phyloP scores from a whole-genome alignment of 108 stramenopile genomes.

The Skeletonema grethae region DNA sequence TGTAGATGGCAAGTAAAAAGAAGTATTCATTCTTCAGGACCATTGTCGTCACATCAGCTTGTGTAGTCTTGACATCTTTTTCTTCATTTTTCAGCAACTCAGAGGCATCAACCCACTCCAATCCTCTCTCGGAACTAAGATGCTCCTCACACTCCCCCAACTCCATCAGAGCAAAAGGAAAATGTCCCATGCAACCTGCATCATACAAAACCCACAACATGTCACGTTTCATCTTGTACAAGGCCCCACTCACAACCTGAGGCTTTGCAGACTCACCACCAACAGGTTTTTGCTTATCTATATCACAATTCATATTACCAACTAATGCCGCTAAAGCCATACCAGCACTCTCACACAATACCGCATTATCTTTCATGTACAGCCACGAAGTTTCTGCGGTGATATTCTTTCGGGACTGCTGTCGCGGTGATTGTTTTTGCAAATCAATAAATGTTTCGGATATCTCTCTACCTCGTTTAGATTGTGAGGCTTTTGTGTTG shows the following conservation, averaged over 20 bases:
- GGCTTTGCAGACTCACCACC: slow-evolving; percentile 7
- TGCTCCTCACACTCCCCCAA: slow-evolving; percentile 72
- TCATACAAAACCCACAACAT: slow-evolving; percentile 66
- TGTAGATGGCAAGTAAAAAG: slow-evolving; percentile 49
- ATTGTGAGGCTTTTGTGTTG: slow-evolving; percentile 47
- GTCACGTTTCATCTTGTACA: slow-evolving; percentile 61
- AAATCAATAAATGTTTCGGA: slow-evolving; percentile 44
- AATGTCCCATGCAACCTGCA: slow-evolving; percentile 30
- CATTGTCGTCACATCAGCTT: background rate
- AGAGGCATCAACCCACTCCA: slow-evolving; percentile 46
- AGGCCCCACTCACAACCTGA: slow-evolving; percentile 41
- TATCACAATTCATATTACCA: slow-evolving; percentile 65
- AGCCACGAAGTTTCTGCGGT: slow-evolving; percentile 64
- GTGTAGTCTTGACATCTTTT: background rate
- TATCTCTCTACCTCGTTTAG: slow-evolving; percentile 59
- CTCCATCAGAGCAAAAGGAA: slow-evolving; percentile 64
- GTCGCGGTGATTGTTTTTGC: background rate
- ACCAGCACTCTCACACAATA: slow-evolving; percentile 43
- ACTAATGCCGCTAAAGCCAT: slow-evolving; percentile 60
- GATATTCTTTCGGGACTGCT: slow-evolving; percentile 17
- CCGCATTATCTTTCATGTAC: slow-evolving; percentile 64
- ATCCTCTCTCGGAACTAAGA: slow-evolving; percentile 41
- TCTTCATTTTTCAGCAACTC: slow-evolving; percentile 6
- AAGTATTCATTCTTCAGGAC: slow-evolving; percentile 53
- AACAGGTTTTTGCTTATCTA: slow-evolving; percentile 30